Base-by-base conservation (phyloP, 2,329 filamentous ascomycete species). In the Ascochyta clinopodiicola region DNA sequence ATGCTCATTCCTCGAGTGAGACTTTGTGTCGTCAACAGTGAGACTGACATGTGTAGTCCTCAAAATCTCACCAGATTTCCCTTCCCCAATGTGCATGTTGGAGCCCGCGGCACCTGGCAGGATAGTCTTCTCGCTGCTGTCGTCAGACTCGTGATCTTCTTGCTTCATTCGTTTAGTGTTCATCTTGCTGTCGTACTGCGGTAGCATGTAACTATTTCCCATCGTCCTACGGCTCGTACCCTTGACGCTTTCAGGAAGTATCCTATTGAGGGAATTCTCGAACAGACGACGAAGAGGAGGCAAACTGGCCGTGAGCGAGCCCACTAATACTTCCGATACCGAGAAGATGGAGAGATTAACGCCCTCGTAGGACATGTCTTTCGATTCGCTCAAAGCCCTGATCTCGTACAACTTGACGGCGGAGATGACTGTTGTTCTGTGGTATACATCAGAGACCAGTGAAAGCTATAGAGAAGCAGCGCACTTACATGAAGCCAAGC, bases 371-470 rank as follows among this genome's bases (percentile, higher is more conserved):
- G 44, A 13, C 3, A 44, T 13, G 8, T 60, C 52, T 15, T 13
- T 17, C 2, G 52, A 56, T 15, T 50, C 34, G 21, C 36, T 38
- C 4, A 57, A 17, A 2, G 49, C 52, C 12, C 44, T 44, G 13
- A 60, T 47, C 31, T 60, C 57, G 27, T 50, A 52, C n/a, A 60
- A 32, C 34, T 60, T 60, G 31, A 56, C 25, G n/a, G 39, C 45
- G 3, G 57, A 60, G 15, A 60, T 57, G 24, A 31, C 32, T 1
- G 57, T 60, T n/a, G 53, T 48, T 15, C 57, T 60, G 39, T 31
- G 15, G 35, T 10, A 24, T 12, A 7, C 10, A 32, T 51, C 9
- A 51, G 27, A 29, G 12, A 31, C 12, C 15, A 6, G 12, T 15
- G 12, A 31, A 31, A 10, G 6, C 29, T 13, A 10, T 4, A 13